Base-by-base conservation (phyloP, 331 rosid genomes). In the Pyrus hybrid region DNA sequence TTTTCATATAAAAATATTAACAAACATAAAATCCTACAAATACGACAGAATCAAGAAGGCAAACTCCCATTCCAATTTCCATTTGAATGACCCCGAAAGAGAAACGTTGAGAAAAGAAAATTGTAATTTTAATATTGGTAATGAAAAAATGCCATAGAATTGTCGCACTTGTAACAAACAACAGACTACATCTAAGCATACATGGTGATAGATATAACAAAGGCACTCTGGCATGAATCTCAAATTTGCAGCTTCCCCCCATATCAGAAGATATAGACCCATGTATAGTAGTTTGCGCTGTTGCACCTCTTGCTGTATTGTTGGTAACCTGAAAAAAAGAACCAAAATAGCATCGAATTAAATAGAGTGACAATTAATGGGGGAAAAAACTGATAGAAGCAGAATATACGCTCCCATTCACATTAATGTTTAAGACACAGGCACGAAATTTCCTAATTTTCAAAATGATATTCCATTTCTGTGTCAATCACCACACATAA, bases 171-270 rank as follows among this genome's bases (percentile, higher is more conserved):
- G 71, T 20, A 68, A 70, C n/a, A 33, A 29, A 14, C 67, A 63
- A 30, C 32, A 58, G 67, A 3, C 37, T 41, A 56, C 57, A 60
- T 23, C 32, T 35, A 66, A 70, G 66, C 92, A 68, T 88, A 92
- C 99, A 87, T 94, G 97, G 84, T 94, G 97, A 85, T 94, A 94
- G 72, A 94, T 92, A 80, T 85, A 94, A 83, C 99, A 94, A 76
- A 94, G 99, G 85, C 99, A 94, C 81, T 94, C 99, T 60, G 99
- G 99, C 99, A 94, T 94, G 89, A 94, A 94, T 83, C 97, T 88
- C 84, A 94, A 83, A 78, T 94, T 94, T 76, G 99, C 96, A 84
- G 99, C 99, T 83, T 94, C 99, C 63, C 99, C 97, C 99, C 97
- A 94, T 75, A 94, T 94, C 66, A 94, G 97, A 85, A 94, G 99